These are phyloP conservation scores for Fagus crenata DNA, from an alignment of 306 rosid genomes.

Conservation along the genomic window DNA sequence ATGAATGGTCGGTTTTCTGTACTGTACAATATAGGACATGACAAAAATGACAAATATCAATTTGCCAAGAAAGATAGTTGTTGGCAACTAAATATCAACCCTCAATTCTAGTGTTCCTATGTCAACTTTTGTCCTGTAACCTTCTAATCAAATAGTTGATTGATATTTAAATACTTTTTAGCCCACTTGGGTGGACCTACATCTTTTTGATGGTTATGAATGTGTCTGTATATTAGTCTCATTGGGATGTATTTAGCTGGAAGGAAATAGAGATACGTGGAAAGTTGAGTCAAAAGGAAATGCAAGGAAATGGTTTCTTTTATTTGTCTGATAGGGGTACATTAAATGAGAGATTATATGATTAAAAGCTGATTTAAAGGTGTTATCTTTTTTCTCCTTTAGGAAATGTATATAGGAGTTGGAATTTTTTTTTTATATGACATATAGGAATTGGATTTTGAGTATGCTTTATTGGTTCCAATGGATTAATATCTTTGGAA, in stretches of 20 bases:
- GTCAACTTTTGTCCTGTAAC: too few species aligned
- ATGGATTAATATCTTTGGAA: too few species aligned
- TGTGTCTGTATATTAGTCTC: background rate
- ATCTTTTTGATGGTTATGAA: background rate
- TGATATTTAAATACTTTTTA: too few species aligned
- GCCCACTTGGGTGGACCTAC: conserved; percentile 3
- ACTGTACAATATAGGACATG: conserved; percentile 14
- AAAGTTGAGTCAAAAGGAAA: background rate
- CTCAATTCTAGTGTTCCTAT: background rate
- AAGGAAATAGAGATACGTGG: conserved; percentile 7
- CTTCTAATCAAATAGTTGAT: too few species aligned
- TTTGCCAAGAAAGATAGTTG: conserved; percentile 1
- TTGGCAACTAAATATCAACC: background rate
- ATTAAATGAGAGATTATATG: background rate
- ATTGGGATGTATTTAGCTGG: background rate
- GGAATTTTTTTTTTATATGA: too few species aligned
- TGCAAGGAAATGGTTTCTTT: background rate
- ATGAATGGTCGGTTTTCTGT: conserved; percentile 22
- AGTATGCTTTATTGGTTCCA: too few species aligned
- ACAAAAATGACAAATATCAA: conserved; percentile 24
- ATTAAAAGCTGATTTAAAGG: background rate
- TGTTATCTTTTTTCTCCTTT: background rate
- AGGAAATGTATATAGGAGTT: background rate
- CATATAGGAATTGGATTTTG: background rate
- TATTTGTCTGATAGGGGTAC: background rate